These are phyloP conservation scores for Medicago arabica DNA, from an alignment of 306 rosid genomes.

Conservation along the genomic window DNA sequence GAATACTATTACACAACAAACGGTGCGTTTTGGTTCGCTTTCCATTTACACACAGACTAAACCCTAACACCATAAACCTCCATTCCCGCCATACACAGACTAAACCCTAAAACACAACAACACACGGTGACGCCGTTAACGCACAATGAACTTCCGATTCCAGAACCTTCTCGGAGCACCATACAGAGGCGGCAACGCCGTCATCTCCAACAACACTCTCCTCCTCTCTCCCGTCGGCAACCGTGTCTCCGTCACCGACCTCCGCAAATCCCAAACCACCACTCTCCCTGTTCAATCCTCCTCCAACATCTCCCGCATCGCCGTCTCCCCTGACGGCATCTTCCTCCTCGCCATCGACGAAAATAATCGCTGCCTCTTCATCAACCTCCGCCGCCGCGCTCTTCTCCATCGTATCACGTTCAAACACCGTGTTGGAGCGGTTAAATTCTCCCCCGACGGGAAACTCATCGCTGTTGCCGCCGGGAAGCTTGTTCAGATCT, in stretches of 20 bases:
- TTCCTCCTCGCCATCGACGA: constrained; percentile 84
- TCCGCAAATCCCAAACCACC: constrained; percentile 67
- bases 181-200: constrained; percentile 85
- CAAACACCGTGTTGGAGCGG: constrained; percentile 65
- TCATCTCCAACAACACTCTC: constrained; percentile 64
- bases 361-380: constrained; percentile 73
- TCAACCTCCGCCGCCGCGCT: constrained; percentile 85
- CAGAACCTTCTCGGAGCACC: constrained; percentile 96
- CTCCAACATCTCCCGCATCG: constrained; percentile 72
- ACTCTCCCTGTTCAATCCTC: constrained; percentile 86
- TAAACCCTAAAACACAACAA: neutral
- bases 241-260: constrained; percentile 80
- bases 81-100: constrained; percentile 5
- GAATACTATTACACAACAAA: neutral
- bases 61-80: constrained; percentile 26
- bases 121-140: neutral
- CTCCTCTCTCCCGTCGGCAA: constrained; percentile 92
- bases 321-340: constrained; percentile 79
- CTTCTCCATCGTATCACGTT: constrained; percentile 87
- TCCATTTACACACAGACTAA: too few species aligned
- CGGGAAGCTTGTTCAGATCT: constrained; percentile 82
- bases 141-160: constrained; percentile 80
- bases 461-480: constrained; percentile 68
- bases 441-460: constrained; percentile 72
- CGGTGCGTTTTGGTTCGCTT: neutral